Percentiles rank a stretch among this genome's conserved stretches.
phyloP scores from a whole-genome alignment of 306 rosid species.

The Castanea crenata region DNA sequence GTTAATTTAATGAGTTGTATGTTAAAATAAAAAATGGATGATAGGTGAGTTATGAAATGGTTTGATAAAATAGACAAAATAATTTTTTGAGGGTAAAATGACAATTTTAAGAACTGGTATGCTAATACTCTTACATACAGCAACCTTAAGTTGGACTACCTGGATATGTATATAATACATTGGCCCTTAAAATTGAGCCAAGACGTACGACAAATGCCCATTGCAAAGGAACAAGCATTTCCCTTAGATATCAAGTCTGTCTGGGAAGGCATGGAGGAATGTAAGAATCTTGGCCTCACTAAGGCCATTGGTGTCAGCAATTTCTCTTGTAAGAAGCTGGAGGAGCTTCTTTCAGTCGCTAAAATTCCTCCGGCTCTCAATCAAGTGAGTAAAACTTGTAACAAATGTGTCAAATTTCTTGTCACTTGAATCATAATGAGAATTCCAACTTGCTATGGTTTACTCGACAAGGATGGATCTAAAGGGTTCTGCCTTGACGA shows the following conservation, averaged over 20 bases:
- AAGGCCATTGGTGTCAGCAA: slow-evolving; percentile 82
- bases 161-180: slow-evolving; percentile 40
- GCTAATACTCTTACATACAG: neutral
- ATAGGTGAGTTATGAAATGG: too few species aligned
- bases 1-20: too few species aligned
- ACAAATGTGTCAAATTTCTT: neutral
- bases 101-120: too few species aligned
- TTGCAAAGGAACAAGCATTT: slow-evolving; percentile 32
- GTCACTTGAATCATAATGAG: neutral
- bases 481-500: too few species aligned
- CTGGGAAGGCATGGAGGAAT: slow-evolving; percentile 77
- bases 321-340: slow-evolving; percentile 65
- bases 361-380: slow-evolving; percentile 64
- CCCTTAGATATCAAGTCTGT: slow-evolving; percentile 60
- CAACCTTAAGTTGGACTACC: slow-evolving; percentile 28
- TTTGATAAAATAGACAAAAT: too few species aligned
- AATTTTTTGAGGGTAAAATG: too few species aligned
- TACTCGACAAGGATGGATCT: too few species aligned
- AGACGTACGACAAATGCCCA: slow-evolving; percentile 26
- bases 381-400: slow-evolving; percentile 42
- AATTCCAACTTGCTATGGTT: neutral
- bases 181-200: slow-evolving; percentile 26
- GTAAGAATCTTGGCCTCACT: slow-evolving; percentile 72
- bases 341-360: slow-evolving; percentile 57
- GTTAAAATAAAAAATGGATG: too few species aligned